Conservation (phyloP, 169 alveolate genomes). For the Amoebophrya sp. region DNA sequence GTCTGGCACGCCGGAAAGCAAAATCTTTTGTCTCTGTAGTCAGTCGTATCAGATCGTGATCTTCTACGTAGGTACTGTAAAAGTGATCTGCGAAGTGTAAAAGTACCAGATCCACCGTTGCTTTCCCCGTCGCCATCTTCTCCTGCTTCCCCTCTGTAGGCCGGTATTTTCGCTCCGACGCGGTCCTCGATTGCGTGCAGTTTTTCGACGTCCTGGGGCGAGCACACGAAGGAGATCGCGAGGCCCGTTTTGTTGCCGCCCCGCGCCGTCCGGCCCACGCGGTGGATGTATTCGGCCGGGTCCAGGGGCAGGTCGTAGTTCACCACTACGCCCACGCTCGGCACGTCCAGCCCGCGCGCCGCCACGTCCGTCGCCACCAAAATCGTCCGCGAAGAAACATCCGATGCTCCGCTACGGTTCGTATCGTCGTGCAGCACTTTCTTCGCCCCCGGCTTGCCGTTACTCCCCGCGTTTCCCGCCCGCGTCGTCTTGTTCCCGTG, state of each 20-base stretch:
- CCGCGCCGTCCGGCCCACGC: conserved; percentile 96
- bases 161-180: background rate
- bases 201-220: background rate
- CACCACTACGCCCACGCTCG: conserved; percentile 79
- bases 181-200: background rate
- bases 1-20: too few relatives aligned
- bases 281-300: conserved; percentile 79
- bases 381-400: conserved; percentile 38
- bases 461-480: background rate
- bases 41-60: too few relatives aligned
- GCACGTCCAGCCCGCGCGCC: conserved; percentile 92
- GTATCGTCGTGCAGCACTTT: background rate
- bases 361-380: conserved; percentile 91
- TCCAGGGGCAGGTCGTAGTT: conserved; percentile 83
- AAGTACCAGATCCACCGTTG: background rate
- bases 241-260: conserved; percentile 84
- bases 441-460: background rate
- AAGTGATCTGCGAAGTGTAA: too few relatives aligned
- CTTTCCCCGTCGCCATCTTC: background rate
- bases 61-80: too few relatives aligned
- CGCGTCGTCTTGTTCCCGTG: background rate
- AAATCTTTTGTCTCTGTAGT: too few relatives aligned
- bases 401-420: background rate
- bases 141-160: background rate
- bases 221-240: conserved; percentile 54